Conservation (phyloP, 2,329 filamentous ascomycete genomes). For the Aaosphaeria arxii region DNA sequence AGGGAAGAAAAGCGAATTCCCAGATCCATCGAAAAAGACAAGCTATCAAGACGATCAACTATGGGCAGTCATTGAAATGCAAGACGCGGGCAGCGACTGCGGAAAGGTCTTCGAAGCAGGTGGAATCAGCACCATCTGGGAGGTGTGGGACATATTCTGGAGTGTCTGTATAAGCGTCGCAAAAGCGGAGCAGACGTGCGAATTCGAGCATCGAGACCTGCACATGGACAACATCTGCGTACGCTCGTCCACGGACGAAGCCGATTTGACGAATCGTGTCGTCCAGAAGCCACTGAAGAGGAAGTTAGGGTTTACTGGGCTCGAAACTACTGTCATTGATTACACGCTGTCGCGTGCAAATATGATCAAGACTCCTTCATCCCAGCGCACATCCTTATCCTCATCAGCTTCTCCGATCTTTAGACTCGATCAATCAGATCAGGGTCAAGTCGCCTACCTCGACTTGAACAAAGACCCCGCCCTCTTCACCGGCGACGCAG, state of each 20-base stretch:
- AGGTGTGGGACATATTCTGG: slow-evolving; percentile 65
- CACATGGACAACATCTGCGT: slow-evolving; percentile 68
- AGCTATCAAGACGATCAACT: slow-evolving; percentile 56
- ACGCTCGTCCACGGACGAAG: slow-evolving; percentile 16
- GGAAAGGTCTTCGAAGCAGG: slow-evolving; percentile 34
- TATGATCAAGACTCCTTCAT: slow-evolving; percentile 28
- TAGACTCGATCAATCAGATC: slow-evolving; percentile 5
- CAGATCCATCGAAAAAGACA: slow-evolving; percentile 53
- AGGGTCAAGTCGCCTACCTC: slow-evolving; percentile 40
- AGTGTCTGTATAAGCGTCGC: slow-evolving; percentile 60
- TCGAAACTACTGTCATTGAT: slow-evolving; percentile 65
- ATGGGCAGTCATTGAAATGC: slow-evolving; percentile 66
- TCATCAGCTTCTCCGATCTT: slow-evolving; percentile 8
- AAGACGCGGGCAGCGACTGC: slow-evolving; percentile 60
- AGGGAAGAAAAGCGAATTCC: slow-evolving; percentile 50
- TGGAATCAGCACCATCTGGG: slow-evolving; percentile 39
- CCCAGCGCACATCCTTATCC: slow-evolving; percentile 8
- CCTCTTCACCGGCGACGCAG: slow-evolving; percentile 47
- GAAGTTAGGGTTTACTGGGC: slow-evolving; percentile 51
- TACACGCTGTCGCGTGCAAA: slow-evolving; percentile 65
- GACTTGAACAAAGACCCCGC: slow-evolving; percentile 44
- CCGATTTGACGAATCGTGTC: slow-evolving; percentile 23
- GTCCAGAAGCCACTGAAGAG: slow-evolving; percentile 34
- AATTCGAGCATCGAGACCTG: slow-evolving; percentile 65
- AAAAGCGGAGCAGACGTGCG: slow-evolving; percentile 57